Base-by-base conservation (phyloP, 441 rosid species). In the Aquilaria agallochum region DNA sequence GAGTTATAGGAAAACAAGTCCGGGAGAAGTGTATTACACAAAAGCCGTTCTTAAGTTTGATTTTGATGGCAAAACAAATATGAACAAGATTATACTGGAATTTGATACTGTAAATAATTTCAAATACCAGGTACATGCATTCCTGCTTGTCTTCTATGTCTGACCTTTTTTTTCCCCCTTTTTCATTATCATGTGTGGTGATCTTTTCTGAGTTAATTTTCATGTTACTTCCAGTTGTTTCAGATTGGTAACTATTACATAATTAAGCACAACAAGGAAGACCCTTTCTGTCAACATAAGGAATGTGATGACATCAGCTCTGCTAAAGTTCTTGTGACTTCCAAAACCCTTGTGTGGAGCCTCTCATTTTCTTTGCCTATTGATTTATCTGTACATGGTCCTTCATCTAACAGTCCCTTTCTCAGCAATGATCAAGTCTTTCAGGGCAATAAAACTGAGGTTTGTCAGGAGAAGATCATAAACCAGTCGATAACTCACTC, bases 211-310 rank as follows among this genome's bases (percentile, higher is more conserved):
- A 65, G 8, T 58, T 59, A 31, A 63, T 65, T 68, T 73, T 40
- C 59, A 62, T 72, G 42, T 64, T 33, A 68, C 48, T 76, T 74
- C 72, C 90, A 90, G 96, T 63, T 51, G 45, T 75, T 94, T 81
- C 87, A 87, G 84, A 83, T 91, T 72, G 99, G 90, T 48, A 70
- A 79, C 57, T 87, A 72, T 71, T 89, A 91, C 76, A 70, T 89
- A 60, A 70, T 82, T 68, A 89, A 80, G 68, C 92, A 87, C 64
- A 62, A 56, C 45, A 48, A 49, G 27, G 82, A 80, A 68, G 90
- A 80, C 73, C 64, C 81, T 59, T 72, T 82, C 47, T 84, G 87
- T 68, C 46, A 66, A 36, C 52, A 73, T 54, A 68, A 75, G 70
- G 73, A 71, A 61, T 63, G 54, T 56, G 66, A 67, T 65, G 62